These are phyloP conservation scores for Coprinellus micaceus DNA, from an alignment of 768 basidiomycete species.

Conservation along the genomic window DNA sequence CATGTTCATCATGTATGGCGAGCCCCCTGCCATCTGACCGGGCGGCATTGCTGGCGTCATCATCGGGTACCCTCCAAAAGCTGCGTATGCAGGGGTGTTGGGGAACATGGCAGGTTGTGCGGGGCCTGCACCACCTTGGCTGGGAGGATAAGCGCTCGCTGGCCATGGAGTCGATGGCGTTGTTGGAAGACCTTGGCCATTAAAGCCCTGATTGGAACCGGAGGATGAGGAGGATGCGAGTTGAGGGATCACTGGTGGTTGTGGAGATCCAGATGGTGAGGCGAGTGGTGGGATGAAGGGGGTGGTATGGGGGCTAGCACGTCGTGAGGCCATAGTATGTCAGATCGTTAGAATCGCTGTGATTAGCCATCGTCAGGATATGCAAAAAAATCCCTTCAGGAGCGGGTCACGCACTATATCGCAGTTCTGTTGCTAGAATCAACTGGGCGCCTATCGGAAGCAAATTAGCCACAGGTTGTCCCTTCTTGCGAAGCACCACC, in stretches of 20 bases:
- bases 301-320: slow-evolving; percentile 3
- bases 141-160: neutral
- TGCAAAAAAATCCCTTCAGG: neutral
- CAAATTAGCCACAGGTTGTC: too few species aligned
- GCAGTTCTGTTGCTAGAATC: too few species aligned
- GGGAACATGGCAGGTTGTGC: neutral
- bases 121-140: neutral
- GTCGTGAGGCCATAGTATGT: slow-evolving; percentile 7
- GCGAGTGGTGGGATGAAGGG: slow-evolving; percentile 17
- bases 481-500: too few species aligned
- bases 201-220: neutral
- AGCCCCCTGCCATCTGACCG: too few species aligned
- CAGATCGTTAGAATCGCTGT: neutral
- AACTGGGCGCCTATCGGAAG: too few species aligned
- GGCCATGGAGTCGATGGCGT: slow-evolving; percentile 5
- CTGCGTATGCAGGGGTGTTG: neutral
- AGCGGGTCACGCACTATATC: too few species aligned
- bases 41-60: neutral
- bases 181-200: neutral
- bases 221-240: slow-evolving; percentile 1
- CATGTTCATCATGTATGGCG: too few species aligned
- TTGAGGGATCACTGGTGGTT: slow-evolving; percentile 8
- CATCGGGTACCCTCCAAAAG: neutral
- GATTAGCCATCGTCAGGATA: neutral
- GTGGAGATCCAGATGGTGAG: slow-evolving; percentile 6